Base-by-base conservation (phyloP, 2,329 filamentous ascomycete genomes). In the Rhynchosporium secalis region DNA sequence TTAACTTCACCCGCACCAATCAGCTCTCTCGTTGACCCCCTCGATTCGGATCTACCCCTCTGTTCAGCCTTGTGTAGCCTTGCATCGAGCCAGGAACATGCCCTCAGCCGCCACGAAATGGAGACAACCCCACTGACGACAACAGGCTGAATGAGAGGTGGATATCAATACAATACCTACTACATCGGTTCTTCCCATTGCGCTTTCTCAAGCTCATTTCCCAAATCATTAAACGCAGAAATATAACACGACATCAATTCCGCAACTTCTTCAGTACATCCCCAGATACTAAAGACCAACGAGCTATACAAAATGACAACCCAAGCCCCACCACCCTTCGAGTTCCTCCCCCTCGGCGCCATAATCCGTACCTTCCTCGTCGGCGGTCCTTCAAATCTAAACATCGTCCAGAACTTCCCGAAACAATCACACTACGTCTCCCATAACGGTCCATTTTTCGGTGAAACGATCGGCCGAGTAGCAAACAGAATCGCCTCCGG, bases 351-450 rank as follows among this genome's bases (percentile, higher is more conserved):
- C 29, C 81, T 91, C 56, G 90, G 90, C 66, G 90, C 89, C 71
- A 90, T 91, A 74, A 88, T 95, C 74, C 87, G 97, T 75, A 85
- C 90, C 72, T 88, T 97, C 79, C 83, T 81, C 54, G 84, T 98
- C 69, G 89, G 83, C 69, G 89, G 83, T 63, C 89, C 86, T 66
- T 79, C 85, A 74, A 95, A 97, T 79, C 94, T 99, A 68, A 95
- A 97, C 79, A 95, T 99, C 68, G 93, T 97, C 28, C 90, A 95
- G 69, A 87, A 88, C 58, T 97, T 97, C 78, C 85, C 90, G 20
- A 86, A 83, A 13, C 84, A 89, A 58, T 85, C 89, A 49, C 84
- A 88, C 64, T 97, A 97, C 78, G 83, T 83, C 67, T 78, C 85
- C 69, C 79, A 93, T 80, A 94, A 95, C 78, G 79, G 77, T 10